These are phyloP conservation scores for Starmera dryadoides DNA, from an alignment of 805 yeast species.

Conservation along the genomic window DNA sequence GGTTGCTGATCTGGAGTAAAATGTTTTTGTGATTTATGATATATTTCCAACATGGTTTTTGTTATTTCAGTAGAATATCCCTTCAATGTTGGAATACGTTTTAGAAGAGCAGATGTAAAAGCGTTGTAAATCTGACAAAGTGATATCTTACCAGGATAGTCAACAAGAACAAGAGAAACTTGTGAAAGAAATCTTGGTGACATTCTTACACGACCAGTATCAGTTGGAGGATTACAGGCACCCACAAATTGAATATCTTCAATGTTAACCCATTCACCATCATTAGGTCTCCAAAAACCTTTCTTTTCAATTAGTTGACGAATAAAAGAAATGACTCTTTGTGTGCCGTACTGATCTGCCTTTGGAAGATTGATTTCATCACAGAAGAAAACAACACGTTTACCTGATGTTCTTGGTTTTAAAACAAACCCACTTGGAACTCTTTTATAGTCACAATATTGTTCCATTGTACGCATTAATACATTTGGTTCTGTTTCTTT, in stretches of 20 bases:
- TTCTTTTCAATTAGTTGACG: conserved; percentile 65
- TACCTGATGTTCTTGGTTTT: conserved; percentile 53
- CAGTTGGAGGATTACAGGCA: conserved; percentile 88
- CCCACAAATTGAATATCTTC: conserved; percentile 78
- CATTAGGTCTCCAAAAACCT: conserved; percentile 70
- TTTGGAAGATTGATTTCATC: conserved; percentile 87
- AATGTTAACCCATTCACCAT: conserved; percentile 59
- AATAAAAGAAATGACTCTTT: conserved; percentile 59
- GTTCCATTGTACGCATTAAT: conserved; percentile 60
- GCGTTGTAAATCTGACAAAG: conserved; percentile 59
- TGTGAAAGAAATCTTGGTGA: conserved; percentile 61
- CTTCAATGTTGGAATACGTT: conserved; percentile 50
- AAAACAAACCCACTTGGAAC: conserved; percentile 45
- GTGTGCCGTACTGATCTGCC: conserved; percentile 66
- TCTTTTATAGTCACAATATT: conserved; percentile 55
- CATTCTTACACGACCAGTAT: conserved; percentile 61
- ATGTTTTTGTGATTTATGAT: conserved; percentile 31
- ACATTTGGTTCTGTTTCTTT: conserved; percentile 64
- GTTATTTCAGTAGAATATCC: conserved; percentile 49
- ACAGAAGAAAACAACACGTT: conserved; percentile 77
- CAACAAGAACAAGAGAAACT: conserved; percentile 60
- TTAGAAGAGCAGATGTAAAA: conserved; percentile 49
- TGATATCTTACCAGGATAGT: conserved; percentile 64
- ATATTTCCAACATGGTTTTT: conserved; percentile 60
- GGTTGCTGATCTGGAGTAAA: conserved; percentile 34